Conservation (phyloP, 441 rosid genomes). For the Syzygium malaccense region DNA sequence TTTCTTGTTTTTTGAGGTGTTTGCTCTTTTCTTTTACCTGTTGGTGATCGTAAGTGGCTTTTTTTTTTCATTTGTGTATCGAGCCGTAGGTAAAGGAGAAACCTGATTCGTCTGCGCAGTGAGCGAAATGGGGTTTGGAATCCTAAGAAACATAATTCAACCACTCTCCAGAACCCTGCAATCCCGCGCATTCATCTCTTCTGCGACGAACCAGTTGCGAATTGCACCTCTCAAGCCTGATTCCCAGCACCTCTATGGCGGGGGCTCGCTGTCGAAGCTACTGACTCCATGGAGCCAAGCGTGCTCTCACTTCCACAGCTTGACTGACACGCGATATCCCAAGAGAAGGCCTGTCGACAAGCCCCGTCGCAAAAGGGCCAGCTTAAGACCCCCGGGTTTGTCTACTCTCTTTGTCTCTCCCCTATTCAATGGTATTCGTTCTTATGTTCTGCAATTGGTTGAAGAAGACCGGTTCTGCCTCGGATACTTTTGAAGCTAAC, state of each 20-base stretch:
- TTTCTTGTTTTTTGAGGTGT: background rate
- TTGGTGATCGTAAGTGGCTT: background rate
- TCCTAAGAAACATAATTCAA: slow-evolving; percentile 34
- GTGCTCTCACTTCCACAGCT: slow-evolving; percentile 32
- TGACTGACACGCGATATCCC: slow-evolving; percentile 59
- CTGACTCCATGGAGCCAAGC: slow-evolving; percentile 34
- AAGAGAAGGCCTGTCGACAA: slow-evolving; percentile 71
- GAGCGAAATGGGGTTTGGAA: slow-evolving; percentile 50
- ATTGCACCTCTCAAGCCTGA: slow-evolving; percentile 12
- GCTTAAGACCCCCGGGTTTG: slow-evolving; percentile 7
- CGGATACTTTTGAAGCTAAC: background rate
- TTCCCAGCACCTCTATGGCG: slow-evolving; percentile 13
- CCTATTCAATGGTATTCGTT: background rate
- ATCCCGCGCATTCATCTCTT: slow-evolving; percentile 19
- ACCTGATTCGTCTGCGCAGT: background rate
- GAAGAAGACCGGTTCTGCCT: background rate
- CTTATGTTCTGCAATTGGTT: background rate
- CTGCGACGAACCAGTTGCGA: slow-evolving; percentile 16
- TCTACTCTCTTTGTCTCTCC: background rate
- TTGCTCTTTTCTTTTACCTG: background rate
- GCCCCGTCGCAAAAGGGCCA: slow-evolving; percentile 50
- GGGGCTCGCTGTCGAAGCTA: slow-evolving; percentile 1
- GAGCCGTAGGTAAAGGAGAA: background rate
- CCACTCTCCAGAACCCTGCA: slow-evolving; percentile 39
- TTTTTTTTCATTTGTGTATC: background rate